Evolutionary conservation across 176 grass and related monocot genomes (phyloP), one percentile per base, ranked within the genome.

Genomic region (Rhipidocladum racemiflorum): DNA sequence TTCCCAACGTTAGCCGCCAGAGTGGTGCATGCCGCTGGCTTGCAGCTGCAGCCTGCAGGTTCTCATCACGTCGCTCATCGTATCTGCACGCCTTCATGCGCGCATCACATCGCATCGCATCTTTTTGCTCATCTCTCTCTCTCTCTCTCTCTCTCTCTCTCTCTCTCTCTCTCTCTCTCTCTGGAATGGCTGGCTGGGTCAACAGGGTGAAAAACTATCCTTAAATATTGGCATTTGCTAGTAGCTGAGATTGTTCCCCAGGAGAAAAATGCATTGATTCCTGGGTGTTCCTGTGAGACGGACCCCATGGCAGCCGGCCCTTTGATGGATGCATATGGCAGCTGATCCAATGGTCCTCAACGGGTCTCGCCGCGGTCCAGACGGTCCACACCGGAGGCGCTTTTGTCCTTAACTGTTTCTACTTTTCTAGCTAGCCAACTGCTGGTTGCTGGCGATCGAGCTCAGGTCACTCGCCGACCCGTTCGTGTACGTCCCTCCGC

Each of bases 41-140:
- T 49, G 24, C 74, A 4, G 48, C 16, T 38, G 15, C 12, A 74
- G 63, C 29, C 29, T 56, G 53, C 53, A n/a, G 53, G 53, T 55
- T 32, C 46, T 84, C 76, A 81, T 82, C 73, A 78, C n/a, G n/a
- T 78, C 49, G 39, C 87, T 65, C 66, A 62, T 76, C 81, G 55
- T 79, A 84, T 77, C 71, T 81, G 77, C 64, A 28, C 77, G 77
- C 70, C 82, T 70, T 54, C 82, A 89, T 70, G 76, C 81, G 54
- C 61, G 15, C 44, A 34, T 74, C 84, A 11, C 75, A n/a, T 29
- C 63, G 1, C 60, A 32, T 6, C 53, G 4, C 43, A 63, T 65
- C 74, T 61, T 77, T 15, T 71, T 13, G 29, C 2, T 27, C n/a
- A 34, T 25, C 24, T 11, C 27, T 65, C 62, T 65, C 21, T 43